Conservation (phyloP, 225 moss, liverwort and hornwort genomes). For the Asterella californica region DNA sequence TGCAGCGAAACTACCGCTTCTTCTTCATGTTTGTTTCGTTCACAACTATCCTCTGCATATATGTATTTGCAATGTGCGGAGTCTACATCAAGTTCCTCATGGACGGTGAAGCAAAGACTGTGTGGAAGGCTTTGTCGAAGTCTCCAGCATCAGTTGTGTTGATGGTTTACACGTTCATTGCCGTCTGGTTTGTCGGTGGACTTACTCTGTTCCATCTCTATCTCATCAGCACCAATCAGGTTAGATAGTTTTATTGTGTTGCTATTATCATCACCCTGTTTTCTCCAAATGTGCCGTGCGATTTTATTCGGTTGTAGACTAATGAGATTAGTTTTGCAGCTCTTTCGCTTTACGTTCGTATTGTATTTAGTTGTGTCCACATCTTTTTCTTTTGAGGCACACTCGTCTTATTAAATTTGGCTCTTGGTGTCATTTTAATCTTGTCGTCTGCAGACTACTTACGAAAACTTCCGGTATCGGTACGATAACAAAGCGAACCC, state of each 20-base stretch:
- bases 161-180: slow-evolving; percentile 87
- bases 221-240: slow-evolving; percentile 98
- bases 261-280: no score
- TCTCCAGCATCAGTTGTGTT: slow-evolving; percentile 93
- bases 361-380: neutral
- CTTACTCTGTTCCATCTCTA: slow-evolving; percentile 95
- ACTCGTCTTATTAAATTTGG: no score
- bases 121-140: slow-evolving; percentile 68
- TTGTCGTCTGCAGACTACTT: slow-evolving; percentile 62
- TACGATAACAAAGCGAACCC: slow-evolving; percentile 97
- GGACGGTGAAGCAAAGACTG: slow-evolving; percentile 45
- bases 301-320: neutral
- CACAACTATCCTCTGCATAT: slow-evolving; percentile 74
- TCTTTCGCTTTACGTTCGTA: neutral
- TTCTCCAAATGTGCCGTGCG: neutral
- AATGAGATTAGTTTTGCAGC: neutral
- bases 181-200: slow-evolving; percentile 96
- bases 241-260: slow-evolving; percentile 13
- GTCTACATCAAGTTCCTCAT: slow-evolving; percentile 80
- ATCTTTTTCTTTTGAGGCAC: neutral
- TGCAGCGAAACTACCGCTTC: slow-evolving; percentile 92
- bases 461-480: slow-evolving; percentile 93
- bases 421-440: no score
- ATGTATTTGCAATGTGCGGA: slow-evolving; percentile 84
- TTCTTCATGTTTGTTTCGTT: slow-evolving; percentile 92